A percentile compares a stretch with the other conserved stretches of the same genome.
These are phyloP conservation scores for Thelonectria rubi DNA, from an alignment of 2,329 filamentous ascomycete genomes.

Conservation along the genomic window DNA sequence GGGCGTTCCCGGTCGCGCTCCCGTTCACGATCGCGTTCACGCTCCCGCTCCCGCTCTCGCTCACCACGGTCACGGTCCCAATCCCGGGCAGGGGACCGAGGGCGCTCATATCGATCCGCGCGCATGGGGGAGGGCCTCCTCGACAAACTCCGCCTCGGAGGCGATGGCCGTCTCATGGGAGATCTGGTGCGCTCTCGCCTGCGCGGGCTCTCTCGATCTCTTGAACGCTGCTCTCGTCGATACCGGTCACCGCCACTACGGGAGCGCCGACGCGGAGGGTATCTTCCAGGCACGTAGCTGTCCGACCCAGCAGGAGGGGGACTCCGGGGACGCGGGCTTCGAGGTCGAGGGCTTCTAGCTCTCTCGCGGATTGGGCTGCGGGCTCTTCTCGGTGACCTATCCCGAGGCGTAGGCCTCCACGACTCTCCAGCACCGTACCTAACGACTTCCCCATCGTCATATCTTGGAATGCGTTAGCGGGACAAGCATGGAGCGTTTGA, in stretches of 20 bases:
- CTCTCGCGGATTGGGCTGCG: constrained; percentile 47
- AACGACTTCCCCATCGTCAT: constrained; percentile 69
- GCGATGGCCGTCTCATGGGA: constrained; percentile 50
- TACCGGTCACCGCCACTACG: constrained; percentile 54
- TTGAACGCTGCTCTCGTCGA: constrained; percentile 53
- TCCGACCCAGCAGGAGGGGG: constrained; percentile 52
- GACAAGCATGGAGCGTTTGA: background rate
- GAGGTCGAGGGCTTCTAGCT: constrained; percentile 49
- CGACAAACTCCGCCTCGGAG: constrained; percentile 51
- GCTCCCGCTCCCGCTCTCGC: constrained; percentile 49
- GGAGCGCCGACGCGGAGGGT: constrained; percentile 53
- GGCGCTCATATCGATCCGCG: constrained; percentile 51
- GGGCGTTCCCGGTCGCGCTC: constrained; percentile 42
- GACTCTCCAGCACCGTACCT: constrained; percentile 70
- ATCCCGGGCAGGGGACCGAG: constrained; percentile 50
- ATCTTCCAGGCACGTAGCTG: constrained; percentile 58
- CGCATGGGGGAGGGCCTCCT: constrained; percentile 49
- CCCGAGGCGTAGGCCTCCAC: constrained; percentile 65
- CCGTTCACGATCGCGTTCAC: constrained; percentile 46
- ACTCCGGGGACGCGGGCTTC: constrained; percentile 52
- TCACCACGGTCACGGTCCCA: constrained; percentile 44
- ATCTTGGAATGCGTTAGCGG: constrained; percentile 51
- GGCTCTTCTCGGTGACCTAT: constrained; percentile 54
- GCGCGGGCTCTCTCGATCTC: constrained; percentile 51
- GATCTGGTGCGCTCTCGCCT: constrained; percentile 50